Evolutionary conservation across 2,329 filamentous ascomycete species (phyloP), one percentile per base, ranked within the genome.

Genomic region (Colletotrichum tofieldiae): DNA sequence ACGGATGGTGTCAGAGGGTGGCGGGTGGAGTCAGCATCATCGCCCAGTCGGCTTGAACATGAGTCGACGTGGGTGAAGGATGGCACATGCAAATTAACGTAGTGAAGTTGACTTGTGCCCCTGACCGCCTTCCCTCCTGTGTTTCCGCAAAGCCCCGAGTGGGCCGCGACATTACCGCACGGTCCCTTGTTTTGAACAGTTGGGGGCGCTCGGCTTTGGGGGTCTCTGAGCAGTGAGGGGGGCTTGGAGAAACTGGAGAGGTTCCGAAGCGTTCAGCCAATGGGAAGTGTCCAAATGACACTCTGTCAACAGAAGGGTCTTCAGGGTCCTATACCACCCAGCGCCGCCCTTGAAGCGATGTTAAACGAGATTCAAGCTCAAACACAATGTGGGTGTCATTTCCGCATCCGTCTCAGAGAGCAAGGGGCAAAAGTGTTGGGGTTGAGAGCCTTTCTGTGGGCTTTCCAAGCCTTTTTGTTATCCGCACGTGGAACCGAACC

Each of bases 371-470:
- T 43, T 65, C 39, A 69, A 72, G 54, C 65, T 70, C 65, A 69
- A 70, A 72, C 65, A 18, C 59, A 69, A 1, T 14, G 65, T 59
- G 70, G 70, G 58, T 61, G 20, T 65, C 54, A 70, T 60, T 60
- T 39, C 70, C 70, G 39, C 18, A 49, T 32, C 8, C 26, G 68
- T 69, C 23, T 16, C 45, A 49, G 39, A 58, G 52, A 43, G 37
- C 58, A 69, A 54, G 70, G 69, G 60, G 58, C 29, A 63, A 72
- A 72, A 72, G 66, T 70, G 70, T 72, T 72, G 65, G 70, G 70
- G 59, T 72, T 72, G 65, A 70, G 70, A 52, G 39, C 35, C 47
- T 56, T 29, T 39, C 14, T 62, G 64, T 71, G 64, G 65, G n/a
- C 11, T 59, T 49, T 69, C 29, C 65, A 49, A 72, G 54, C 26